Conservation (phyloP, 2,329 filamentous ascomycete species). For the Arthroderma uncinatum region DNA sequence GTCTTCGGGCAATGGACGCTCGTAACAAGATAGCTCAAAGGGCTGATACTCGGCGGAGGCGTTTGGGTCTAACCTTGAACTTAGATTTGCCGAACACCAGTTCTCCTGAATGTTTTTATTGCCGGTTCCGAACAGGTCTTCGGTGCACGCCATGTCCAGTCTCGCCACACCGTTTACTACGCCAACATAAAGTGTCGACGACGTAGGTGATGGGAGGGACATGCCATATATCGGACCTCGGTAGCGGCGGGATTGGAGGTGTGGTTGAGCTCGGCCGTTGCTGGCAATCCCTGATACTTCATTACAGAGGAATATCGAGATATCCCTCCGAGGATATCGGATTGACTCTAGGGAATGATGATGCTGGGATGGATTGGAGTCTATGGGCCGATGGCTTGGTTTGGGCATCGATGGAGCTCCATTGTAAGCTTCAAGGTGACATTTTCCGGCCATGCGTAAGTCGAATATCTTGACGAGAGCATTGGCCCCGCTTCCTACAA, state of each 20-base stretch:
- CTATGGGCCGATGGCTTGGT: background rate
- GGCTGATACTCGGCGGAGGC: constrained; percentile 18
- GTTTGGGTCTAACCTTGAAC: constrained; percentile 18
- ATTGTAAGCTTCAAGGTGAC: constrained; percentile 23
- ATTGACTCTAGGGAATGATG: background rate
- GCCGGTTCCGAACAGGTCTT: constrained; percentile 28
- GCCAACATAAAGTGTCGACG: constrained; percentile 37
- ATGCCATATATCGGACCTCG: constrained; percentile 37
- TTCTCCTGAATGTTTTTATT: constrained; percentile 6
- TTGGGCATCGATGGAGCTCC: constrained; percentile 8
- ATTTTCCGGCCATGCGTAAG: constrained; percentile 36
- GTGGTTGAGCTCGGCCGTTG: background rate
- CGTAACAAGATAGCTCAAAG: constrained; percentile 34
- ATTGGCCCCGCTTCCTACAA: constrained; percentile 47
- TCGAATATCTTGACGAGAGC: constrained; percentile 53
- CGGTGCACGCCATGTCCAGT: constrained; percentile 35
- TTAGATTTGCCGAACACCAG: constrained; percentile 28
- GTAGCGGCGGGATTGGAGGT: constrained; percentile 22
- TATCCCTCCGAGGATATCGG: constrained; percentile 21
- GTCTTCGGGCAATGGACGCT: constrained; percentile 29
- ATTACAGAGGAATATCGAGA: constrained; percentile 36
- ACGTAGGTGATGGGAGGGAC: constrained; percentile 35
- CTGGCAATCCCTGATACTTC: constrained; percentile 15
- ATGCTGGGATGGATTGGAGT: constrained; percentile 1
- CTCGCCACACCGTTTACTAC: constrained; percentile 33